Conservation (phyloP, 176 grass and related monocot species). For the Ananas comosus region DNA sequence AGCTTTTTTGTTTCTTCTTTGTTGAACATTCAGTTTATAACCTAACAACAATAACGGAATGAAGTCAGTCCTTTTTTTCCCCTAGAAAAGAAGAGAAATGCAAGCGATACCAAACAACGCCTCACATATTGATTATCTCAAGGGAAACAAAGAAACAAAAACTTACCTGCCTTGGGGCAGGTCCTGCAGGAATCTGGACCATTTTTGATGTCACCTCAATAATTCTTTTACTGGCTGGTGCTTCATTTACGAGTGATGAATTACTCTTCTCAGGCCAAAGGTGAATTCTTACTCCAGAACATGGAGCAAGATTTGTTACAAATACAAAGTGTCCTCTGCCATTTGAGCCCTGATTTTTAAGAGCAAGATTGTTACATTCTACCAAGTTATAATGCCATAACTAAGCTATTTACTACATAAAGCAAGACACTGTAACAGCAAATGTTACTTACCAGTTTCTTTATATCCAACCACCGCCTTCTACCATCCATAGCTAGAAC, state of each 20-base stretch:
- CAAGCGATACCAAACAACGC: not conserved
- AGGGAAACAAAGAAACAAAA: conserved; percentile 18
- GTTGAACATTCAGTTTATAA: no score
- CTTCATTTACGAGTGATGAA: conserved; percentile 23
- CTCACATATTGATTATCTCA: not conserved
- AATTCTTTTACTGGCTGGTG: conserved; percentile 61
- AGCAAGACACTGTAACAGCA: no score
- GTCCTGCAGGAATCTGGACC: conserved; percentile 82
- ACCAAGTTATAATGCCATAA: conserved; percentile 15
- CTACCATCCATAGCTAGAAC: conserved; percentile 96
- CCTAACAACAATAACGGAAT: no score
- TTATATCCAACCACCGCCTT: conserved; percentile 93
- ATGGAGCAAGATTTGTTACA: conserved; percentile 94
- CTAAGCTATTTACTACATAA: not conserved
- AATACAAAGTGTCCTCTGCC: conserved; percentile 75
- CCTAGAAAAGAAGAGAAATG: not conserved
- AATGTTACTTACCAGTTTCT: conserved; percentile 51
- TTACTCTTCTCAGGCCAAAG: conserved; percentile 73
- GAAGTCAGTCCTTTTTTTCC: not conserved
- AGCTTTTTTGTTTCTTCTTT: no score
- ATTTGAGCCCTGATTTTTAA: conserved; percentile 48
- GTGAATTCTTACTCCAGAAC: conserved; percentile 93
- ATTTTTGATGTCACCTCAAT: conserved; percentile 85
- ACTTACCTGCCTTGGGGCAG: conserved; percentile 75
- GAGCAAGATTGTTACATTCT: not conserved